Evolutionary conservation across 768 basidiomycete species (phyloP).

Genomic region (Steccherinum ochraceum): DNA sequence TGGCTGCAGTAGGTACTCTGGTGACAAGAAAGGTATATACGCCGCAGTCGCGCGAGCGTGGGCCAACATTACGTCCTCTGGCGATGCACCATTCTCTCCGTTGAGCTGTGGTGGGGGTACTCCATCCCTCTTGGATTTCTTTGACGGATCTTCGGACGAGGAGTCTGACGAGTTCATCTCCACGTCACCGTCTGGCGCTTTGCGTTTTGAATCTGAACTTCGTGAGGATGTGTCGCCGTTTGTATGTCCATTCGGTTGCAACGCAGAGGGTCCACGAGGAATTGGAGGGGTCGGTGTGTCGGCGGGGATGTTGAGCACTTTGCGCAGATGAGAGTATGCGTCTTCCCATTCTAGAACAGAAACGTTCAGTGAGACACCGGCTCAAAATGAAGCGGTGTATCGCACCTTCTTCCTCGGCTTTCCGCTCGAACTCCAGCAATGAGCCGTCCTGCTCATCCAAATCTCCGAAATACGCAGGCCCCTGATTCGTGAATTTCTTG

Average conservation of each 20-base stretch:
- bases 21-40: conserved; percentile 68
- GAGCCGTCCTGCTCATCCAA: conserved; percentile 68
- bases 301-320: conserved; percentile 42
- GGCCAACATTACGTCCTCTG: conserved; percentile 18
- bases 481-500: conserved; percentile 85
- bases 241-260: conserved; percentile 17
- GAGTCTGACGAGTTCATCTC: conserved; percentile 27
- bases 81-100: conserved; percentile 16
- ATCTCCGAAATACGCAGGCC: conserved; percentile 88
- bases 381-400: too few relatives aligned
- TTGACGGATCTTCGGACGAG: conserved; percentile 20
- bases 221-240: conserved; percentile 14
- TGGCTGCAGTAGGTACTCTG: conserved; percentile 69
- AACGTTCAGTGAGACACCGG: conserved; percentile 1
- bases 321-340: conserved; percentile 48
- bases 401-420: conserved; percentile 70
- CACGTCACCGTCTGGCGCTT: conserved; percentile 39
- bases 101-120: conserved; percentile 11
- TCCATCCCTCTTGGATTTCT: conserved; percentile 24
- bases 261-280: conserved; percentile 27
- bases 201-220: conserved; percentile 41
- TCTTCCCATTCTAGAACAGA: conserved; percentile 56
- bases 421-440: conserved; percentile 66
- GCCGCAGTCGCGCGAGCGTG: conserved; percentile 56
- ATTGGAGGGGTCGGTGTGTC: conserved; percentile 49